Evolutionary conservation across 2,329 filamentous ascomycete genomes (phyloP), one percentile per base, ranked within the genome.

Genomic region (Scleromitrula shiraiana): DNA sequence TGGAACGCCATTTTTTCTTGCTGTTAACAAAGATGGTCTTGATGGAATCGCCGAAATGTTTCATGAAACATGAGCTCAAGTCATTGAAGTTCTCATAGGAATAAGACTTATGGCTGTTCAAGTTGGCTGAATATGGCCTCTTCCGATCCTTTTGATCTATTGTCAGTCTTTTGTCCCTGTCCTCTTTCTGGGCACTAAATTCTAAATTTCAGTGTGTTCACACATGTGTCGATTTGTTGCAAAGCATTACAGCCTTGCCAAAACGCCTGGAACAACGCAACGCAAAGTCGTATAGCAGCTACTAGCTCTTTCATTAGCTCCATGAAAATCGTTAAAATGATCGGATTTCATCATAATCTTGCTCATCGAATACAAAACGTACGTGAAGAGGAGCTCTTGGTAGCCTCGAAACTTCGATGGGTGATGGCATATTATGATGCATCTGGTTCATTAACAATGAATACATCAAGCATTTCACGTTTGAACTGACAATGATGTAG

Each of bases 41-140:
- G 62, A 61, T 1, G 53, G 53, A 0, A 59, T 64, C 5, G 60
- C 57, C 0, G 57, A 62, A 24, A 67, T 71, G 64, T 50, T 68
- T 12, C 69, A 72, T 40, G 70, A 72, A 35, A 64, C 62, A 0
- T 72, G 69, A 68, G 70, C 65, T 0, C 62, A 69, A 12, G 30
- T 64, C 1, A n/a, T 72, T 1, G 70, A 73, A 48, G 64, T 72
- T 0, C 30, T 64, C 0, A 56, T 73, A 29, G 71, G 69, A 2
- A 60, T 70, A 2, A 39, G 47, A 6, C 58, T 74, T 43, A 52
- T 74, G 2, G 61, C 64, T 7, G 51, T 50, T 10, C 53, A 71
- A 51, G 64, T 74, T 4, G 67, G 69, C 9, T 72, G 69, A 68
- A 49, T 72, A 4, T 71, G 63, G 54, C 65, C 64, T 1, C 52